Base-by-base conservation (phyloP, 495 filamentous ascomycete genomes). In the Aspergillus wentii region DNA sequence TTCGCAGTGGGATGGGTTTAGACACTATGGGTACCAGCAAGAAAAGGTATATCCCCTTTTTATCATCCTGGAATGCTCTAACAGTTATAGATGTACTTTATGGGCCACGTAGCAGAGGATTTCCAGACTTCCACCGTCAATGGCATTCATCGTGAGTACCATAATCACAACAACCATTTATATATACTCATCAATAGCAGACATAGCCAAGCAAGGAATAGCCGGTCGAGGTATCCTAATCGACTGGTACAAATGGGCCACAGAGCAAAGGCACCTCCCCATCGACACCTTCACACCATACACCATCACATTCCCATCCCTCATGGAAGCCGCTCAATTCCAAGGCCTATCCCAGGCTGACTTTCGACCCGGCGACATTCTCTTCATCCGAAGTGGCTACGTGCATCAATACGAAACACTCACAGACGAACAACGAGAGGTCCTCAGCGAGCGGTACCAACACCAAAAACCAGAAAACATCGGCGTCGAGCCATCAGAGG, bases 61-160 rank as follows among this genome's bases (percentile, higher is more conserved):
- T 78, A 43, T 83, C n/a, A n/a, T n/a, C n/a, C n/a, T n/a, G n/a
- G n/a, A n/a, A n/a, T n/a, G n/a, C n/a, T n/a, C n/a, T n/a, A n/a
- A n/a, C n/a, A n/a, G n/a, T n/a, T n/a, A n/a, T n/a, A n/a, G n/a
- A n/a, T n/a, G n/a, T n/a, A n/a, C n/a, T n/a, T n/a, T n/a, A n/a
- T n/a, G n/a, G n/a, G 79, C 46, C 78, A 79, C 30, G 76, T 76
- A 7, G 57, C 69, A 1, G 54, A 66, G 3, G 68, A 79, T 10
- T 75, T 84, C 33, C 66, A 76, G 15, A 57, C 47, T 6, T 64
- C 46, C 0, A 25, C 29, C 8, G 29, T 39, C 4, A 43, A 54
- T 17, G 54, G 56, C 4, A 54, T 61, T 19, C 44, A 57, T 19
- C 64, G 71, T 75, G n/a, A n/a, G n/a, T n/a, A n/a, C n/a, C n/a